Evolutionary conservation across 345 rosid genomes (phyloP).

Genomic region (Balakata baccata): DNA sequence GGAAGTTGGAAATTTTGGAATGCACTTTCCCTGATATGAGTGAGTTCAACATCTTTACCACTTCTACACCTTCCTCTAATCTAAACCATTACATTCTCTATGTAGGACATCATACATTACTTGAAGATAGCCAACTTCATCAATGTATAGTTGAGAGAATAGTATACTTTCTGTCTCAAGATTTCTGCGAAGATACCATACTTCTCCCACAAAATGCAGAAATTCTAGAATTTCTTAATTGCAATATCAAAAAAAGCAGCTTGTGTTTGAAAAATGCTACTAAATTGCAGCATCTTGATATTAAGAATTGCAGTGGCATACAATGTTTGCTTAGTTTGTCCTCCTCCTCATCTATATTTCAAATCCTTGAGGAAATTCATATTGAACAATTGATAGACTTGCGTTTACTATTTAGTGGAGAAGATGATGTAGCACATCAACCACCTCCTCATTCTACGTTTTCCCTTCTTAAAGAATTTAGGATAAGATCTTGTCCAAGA

Average conservation of each 20-base stretch:
- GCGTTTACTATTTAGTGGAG: no score
- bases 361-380: not conserved
- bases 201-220: no score
- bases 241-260: no score
- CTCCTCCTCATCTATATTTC: not conserved
- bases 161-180: not conserved
- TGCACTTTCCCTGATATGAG: not conserved
- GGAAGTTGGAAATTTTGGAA: not conserved
- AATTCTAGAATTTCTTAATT: no score
- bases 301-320: not conserved
- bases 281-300: not conserved
- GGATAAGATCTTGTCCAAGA: not conserved
- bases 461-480: not conserved
- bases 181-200: not conserved
- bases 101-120: no score
- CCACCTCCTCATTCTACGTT: not conserved
- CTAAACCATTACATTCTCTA: not conserved
- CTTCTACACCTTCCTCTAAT: not conserved
- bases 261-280: no score
- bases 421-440: not conserved
- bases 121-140: no score
- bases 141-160: not conserved
- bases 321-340: not conserved
- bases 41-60: not conserved
- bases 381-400: not conserved